Percentiles rank a stretch among this genome's conserved stretches.
phyloP scores from a whole-genome alignment of 2,329 filamentous ascomycete species.

The Celoporthe dispersa region DNA sequence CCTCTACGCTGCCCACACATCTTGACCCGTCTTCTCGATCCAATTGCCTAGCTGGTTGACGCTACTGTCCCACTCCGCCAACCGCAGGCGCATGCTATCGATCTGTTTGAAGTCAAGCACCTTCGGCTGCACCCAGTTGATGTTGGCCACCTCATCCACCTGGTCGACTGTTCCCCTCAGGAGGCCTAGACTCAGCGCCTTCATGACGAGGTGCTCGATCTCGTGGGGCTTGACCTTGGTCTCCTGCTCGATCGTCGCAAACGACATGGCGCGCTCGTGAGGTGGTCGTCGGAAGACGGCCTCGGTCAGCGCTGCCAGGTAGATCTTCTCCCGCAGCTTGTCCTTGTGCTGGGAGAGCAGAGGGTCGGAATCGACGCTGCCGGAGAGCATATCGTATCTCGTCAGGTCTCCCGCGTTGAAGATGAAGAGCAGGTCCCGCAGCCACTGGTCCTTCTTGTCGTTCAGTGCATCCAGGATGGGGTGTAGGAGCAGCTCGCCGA shows the following conservation, averaged over 20 bases:
- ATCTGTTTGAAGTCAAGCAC: conserved; percentile 96
- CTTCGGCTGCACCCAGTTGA: conserved; percentile 99
- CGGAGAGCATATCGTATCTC: conserved; percentile 82
- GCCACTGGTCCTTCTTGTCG: conserved; percentile 77
- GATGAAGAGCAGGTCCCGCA: conserved; percentile 93
- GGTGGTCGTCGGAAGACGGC: conserved; percentile 94
- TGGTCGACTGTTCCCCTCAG: conserved; percentile 94
- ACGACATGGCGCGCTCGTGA: conserved; percentile 93
- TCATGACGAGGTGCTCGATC: conserved; percentile 99
- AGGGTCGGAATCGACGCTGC: conserved; percentile 78
- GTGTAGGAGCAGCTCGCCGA: conserved; percentile 96
- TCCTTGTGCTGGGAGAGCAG: conserved; percentile 79
- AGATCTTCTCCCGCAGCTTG: conserved; percentile 96
- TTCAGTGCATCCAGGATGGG: conserved; percentile 86
- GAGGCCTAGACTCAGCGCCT: conserved; percentile 91
- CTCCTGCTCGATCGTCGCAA: conserved; percentile 84
- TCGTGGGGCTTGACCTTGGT: conserved; percentile 90
- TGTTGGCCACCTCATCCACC: conserved; percentile 89
- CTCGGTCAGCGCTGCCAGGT: conserved; percentile 93
- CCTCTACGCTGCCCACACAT: conserved; percentile 85
- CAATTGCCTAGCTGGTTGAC: conserved; percentile 96
- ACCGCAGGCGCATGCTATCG: conserved; percentile 82
- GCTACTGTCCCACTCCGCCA: conserved; percentile 94
- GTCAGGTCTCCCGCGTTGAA: conserved; percentile 95
- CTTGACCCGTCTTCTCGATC: conserved; percentile 92